Conservation (phyloP, 2,329 filamentous ascomycete species). For the Pestalotiopsis sp. region DNA sequence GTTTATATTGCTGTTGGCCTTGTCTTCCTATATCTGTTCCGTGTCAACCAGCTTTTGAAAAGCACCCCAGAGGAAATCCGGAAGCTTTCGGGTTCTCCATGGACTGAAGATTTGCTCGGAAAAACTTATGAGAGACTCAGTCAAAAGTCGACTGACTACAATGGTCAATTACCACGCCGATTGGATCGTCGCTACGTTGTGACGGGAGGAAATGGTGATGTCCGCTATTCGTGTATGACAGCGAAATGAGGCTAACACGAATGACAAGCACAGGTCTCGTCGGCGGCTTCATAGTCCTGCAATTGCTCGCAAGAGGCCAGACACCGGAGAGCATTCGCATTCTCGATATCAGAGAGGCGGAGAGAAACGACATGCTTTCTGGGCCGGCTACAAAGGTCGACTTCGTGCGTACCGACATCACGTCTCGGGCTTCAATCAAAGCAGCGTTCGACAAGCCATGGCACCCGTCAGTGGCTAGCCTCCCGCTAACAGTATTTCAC, state of each 20-base stretch:
- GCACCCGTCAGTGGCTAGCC: slow-evolving; percentile 34
- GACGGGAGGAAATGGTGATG: slow-evolving; percentile 45
- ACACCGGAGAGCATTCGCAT: slow-evolving; percentile 45
- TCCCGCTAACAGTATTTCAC: slow-evolving; percentile 51
- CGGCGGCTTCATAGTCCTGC: slow-evolving; percentile 47
- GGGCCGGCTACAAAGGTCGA: slow-evolving; percentile 34
- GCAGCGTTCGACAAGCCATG: slow-evolving; percentile 44
- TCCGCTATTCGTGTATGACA: not conserved
- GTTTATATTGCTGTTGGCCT: not conserved
- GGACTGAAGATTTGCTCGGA: slow-evolving; percentile 36
- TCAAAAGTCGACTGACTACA: slow-evolving; percentile 38
- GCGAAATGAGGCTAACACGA: not conserved
- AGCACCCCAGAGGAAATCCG: slow-evolving; percentile 36
- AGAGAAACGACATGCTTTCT: slow-evolving; percentile 36
- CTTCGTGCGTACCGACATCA: slow-evolving; percentile 46
- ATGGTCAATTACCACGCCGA: slow-evolving; percentile 37
- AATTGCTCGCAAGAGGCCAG: slow-evolving; percentile 48
- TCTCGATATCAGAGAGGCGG: slow-evolving; percentile 43
- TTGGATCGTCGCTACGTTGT: slow-evolving; percentile 44
- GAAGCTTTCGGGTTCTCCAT: slow-evolving; percentile 32
- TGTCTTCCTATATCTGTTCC: slow-evolving; percentile 32
- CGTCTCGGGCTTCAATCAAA: slow-evolving; percentile 34
- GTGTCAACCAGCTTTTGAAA: slow-evolving; percentile 37
- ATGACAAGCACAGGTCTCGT: slow-evolving; percentile 26
- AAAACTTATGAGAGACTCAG: slow-evolving; percentile 35